Percentiles rank a stretch among this genome's conserved stretches.
These are phyloP conservation scores for Zygoascus hellenicus DNA, from an alignment of 1,139 yeast species.

Conservation along the genomic window DNA sequence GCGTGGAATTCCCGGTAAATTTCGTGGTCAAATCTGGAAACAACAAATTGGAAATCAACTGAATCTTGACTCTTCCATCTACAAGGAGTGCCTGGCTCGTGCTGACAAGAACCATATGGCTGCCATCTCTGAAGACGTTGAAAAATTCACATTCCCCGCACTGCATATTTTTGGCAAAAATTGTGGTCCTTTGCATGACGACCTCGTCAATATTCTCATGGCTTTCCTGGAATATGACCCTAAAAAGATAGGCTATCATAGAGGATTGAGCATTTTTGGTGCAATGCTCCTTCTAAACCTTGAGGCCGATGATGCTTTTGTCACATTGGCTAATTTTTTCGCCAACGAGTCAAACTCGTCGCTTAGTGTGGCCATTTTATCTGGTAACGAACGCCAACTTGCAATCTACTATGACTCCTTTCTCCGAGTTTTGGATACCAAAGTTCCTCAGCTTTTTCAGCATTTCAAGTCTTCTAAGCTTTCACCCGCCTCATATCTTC, in stretches of 20 bases:
- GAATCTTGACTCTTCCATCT: slow-evolving; percentile 22
- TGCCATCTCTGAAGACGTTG: slow-evolving; percentile 29
- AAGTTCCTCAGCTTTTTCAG: slow-evolving; percentile 42
- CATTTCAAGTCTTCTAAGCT: slow-evolving; percentile 46
- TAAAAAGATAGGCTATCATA: slow-evolving; percentile 25
- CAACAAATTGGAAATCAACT: slow-evolving; percentile 40
- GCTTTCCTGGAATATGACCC: slow-evolving; percentile 30
- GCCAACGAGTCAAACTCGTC: slow-evolving; percentile 31
- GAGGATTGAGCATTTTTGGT: slow-evolving; percentile 31
- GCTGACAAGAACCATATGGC: slow-evolving; percentile 9
- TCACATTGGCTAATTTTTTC: slow-evolving; percentile 43
- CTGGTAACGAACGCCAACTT: slow-evolving; percentile 28
- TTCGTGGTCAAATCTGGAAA: slow-evolving; percentile 51
- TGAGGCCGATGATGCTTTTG: slow-evolving; percentile 40
- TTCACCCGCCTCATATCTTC: slow-evolving; percentile 35
- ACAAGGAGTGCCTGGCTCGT: slow-evolving; percentile 18
- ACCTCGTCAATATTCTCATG: slow-evolving; percentile 31
- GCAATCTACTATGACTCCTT: slow-evolving; percentile 40
- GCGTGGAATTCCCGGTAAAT: slow-evolving; percentile 54
- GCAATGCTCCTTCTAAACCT: slow-evolving; percentile 41
- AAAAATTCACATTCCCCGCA: slow-evolving; percentile 40
- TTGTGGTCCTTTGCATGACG: slow-evolving; percentile 34
- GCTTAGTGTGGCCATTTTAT: slow-evolving; percentile 27
- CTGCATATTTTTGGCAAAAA: slow-evolving; percentile 39
- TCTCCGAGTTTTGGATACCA: slow-evolving; percentile 41